Evolutionary conservation across 768 basidiomycete genomes (phyloP), one percentile per base, ranked within the genome.

Genomic region (Lentinula lateritia): DNA sequence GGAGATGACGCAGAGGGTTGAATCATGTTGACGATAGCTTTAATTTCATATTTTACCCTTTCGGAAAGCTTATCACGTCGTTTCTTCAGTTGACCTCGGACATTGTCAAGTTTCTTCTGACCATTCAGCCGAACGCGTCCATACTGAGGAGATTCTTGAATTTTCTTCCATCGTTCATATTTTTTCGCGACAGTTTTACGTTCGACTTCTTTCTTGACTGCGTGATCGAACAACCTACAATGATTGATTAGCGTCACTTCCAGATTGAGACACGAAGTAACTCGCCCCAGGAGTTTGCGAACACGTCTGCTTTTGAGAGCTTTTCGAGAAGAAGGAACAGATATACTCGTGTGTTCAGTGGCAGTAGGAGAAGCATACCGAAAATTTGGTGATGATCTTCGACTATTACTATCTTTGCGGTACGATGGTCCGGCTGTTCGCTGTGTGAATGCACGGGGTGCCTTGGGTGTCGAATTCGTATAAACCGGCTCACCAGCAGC

Each of bases 71-170:
- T 38, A 41, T 56, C 55, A 10, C 63, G 61, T 62, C 34, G 61
- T 45, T 53, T 63, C 66, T 38, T 41, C 1, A 66, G 43, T 4
- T 60, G 53, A 28, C n/a, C 12, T 41, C 61, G 55, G 12, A 62
- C 61, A 15, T 9, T 5, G 35, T 66, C 35, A 3, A 68, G 55
- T 2, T 45, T 58, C 2, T 28, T 23, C 9, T 61, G 62, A 2
- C 62, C 61, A 20, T 20, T 23, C 1, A n/a, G 5, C 39, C 62
- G 62, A 9, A 66, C 48, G 36, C 60, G 64, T 4, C 42, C 43
- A 55, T 66, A 65, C 55, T 64, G 63, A 15, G 36, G 41, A 6
- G 67, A 66, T 7, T 52, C 32, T 50, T 66, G 65, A 3, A 61
- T 57, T 35, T 35, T 50, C 23, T 61, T 65, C 61, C 61, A 67